Conservation (phyloP, 176 grass and related monocot genomes). For the Triticum monococcum region DNA sequence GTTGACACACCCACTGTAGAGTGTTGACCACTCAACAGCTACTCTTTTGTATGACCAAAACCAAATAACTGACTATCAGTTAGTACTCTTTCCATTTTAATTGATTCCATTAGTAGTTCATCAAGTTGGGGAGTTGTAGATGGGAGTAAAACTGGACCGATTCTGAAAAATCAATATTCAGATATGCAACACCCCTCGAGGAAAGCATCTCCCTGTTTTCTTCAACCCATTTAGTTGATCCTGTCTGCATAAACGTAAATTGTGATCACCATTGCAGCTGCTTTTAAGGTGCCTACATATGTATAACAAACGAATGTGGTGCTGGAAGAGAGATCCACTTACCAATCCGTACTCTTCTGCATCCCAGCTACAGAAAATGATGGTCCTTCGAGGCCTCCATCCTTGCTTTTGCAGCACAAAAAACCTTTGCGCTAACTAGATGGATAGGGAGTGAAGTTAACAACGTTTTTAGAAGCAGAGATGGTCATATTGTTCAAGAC, state of each 20-base stretch:
- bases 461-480: too few relatives aligned
- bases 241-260: slow-evolving; percentile 55
- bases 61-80: background rate
- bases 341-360: slow-evolving; percentile 91
- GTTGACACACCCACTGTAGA: background rate
- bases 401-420: slow-evolving; percentile 77
- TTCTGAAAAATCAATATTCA: slow-evolving; percentile 66
- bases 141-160: slow-evolving; percentile 51
- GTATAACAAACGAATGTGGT: background rate
- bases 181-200: slow-evolving; percentile 71
- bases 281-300: background rate
- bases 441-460: slow-evolving; percentile 8
- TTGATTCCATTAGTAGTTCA: slow-evolving; percentile 62
- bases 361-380: slow-evolving; percentile 95
- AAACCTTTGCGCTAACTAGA: slow-evolving; percentile 78
- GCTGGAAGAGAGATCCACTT: background rate
- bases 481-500: background rate
- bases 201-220: slow-evolving; percentile 77
- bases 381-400: slow-evolving; percentile 83
- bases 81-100: slow-evolving; percentile 45
- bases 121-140: slow-evolving; percentile 81
- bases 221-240: slow-evolving; percentile 97
- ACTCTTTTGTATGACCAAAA: background rate
- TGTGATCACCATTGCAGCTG: background rate
- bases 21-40: background rate